Evolutionary conservation across 2,329 filamentous ascomycete species (phyloP), one percentile per base, ranked within the genome.

Genomic region (Colletotrichum simmondsii): DNA sequence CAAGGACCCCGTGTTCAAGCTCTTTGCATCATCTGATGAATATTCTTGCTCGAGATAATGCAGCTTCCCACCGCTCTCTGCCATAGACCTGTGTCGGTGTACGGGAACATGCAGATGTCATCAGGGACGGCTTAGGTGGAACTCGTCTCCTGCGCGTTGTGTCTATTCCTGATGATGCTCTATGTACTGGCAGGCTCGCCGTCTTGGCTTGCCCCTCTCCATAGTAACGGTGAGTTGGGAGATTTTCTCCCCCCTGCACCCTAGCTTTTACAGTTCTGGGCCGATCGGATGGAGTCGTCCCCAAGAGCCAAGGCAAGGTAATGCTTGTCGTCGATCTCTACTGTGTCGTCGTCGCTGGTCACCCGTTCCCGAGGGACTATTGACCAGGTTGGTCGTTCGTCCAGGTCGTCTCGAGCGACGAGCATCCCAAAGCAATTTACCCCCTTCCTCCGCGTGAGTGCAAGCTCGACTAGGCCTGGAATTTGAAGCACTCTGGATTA

Each of bases 261-360:
- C 71, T 73, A 53, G 68, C 24, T 59, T 24, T 61, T 52, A 24
- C 67, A 62, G 58, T 58, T 62, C 60, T 37, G 26, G 49, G 52
- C 26, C 37, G 62, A 52, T 58, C 67, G 57, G 35, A 52, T 35
- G 37, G 46, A 16, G 58, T 35, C 57, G 26, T 35, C 32, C 32
- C 32, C 32, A 35, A 35, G 11, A 12, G 32, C 19, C 62, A 67
- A 67, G 68, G 57, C 52, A 72, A 63, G 68, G 71, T 42, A 35
- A 73, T 73, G 62, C 71, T 73, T 71, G 71, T 57, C n/a, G 71
- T 63, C 68, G 71, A 67, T 73, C 71, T 66, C 57, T 73, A 60
- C 37, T 42, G 37, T 42, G 37, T 42, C 14, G 37, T 42, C 14
- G 49, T 59, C 66, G 67, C 67, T 71, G 67, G 22, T 35, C 56